phyloP scores from a whole-genome alignment of 768 basidiomycete species.

The Boletus huronensis region DNA sequence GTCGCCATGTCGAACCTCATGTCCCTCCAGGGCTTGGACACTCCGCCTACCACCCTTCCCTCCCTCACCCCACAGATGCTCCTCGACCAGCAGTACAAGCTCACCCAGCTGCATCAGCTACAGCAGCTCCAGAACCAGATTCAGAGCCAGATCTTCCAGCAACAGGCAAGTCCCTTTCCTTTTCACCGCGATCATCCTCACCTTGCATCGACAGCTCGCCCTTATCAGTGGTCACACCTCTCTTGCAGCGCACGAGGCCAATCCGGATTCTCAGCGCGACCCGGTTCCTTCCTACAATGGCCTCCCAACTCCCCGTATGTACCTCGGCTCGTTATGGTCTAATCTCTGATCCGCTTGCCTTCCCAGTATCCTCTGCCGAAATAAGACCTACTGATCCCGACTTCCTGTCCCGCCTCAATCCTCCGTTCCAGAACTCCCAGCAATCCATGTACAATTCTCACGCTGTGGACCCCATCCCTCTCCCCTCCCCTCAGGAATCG shows the following conservation, averaged over 20 bases:
- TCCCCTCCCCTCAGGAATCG: constrained; percentile 31
- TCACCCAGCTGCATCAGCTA: constrained; percentile 72
- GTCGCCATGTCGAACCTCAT: constrained; percentile 44
- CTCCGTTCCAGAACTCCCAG: constrained; percentile 38
- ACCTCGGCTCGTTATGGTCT: constrained; percentile 9
- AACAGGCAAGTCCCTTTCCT: constrained; percentile 57
- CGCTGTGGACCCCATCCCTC: constrained; percentile 23
- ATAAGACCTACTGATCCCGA: constrained; percentile 58
- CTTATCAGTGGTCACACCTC: constrained; percentile 51
- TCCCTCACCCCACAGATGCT: constrained; percentile 46
- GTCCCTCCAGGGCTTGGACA: constrained; percentile 45
- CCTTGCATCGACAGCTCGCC: constrained; percentile 49
- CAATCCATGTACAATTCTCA: constrained; percentile 26
- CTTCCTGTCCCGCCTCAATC: constrained; percentile 61
- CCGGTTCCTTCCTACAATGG: constrained; percentile 41
- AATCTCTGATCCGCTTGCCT: constrained; percentile 12
- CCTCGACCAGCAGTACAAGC: constrained; percentile 74
- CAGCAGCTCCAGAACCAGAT: constrained; percentile 81
- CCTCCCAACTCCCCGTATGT: constrained; percentile 67
- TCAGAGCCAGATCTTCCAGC: constrained; percentile 85
- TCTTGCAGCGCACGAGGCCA: constrained; percentile 36
- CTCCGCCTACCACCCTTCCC: constrained; percentile 8
- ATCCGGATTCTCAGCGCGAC: constrained; percentile 35
- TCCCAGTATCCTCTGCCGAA: constrained; percentile 59
- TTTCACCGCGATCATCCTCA: constrained; percentile 6